phyloP scores from a whole-genome alignment of 2,329 filamentous ascomycete genomes.

The Botryotinia narcissicola region DNA sequence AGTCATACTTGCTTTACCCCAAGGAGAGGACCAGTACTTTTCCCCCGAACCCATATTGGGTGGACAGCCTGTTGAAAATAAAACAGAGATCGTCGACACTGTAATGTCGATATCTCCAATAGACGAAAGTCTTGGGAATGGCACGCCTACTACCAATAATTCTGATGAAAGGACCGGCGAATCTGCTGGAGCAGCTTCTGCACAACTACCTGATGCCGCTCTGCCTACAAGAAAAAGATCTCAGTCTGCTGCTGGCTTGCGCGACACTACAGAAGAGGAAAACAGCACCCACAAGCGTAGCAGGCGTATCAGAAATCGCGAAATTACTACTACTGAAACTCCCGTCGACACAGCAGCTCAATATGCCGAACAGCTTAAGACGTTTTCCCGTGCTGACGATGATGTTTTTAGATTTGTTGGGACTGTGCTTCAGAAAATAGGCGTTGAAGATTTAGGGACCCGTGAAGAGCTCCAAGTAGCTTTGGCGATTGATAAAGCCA shows the following conservation, averaged over 20 bases:
- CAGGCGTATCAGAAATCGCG: slow-evolving; percentile 62
- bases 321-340: slow-evolving; percentile 50
- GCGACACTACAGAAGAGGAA: slow-evolving; percentile 57
- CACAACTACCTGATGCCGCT: slow-evolving; percentile 30
- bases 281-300: slow-evolving; percentile 58
- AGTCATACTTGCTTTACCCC: slow-evolving; percentile 30
- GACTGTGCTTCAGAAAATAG: slow-evolving; percentile 33
- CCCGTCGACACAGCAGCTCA: slow-evolving; percentile 50
- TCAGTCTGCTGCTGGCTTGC: slow-evolving; percentile 59
- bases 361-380: slow-evolving; percentile 53
- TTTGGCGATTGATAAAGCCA: slow-evolving; percentile 25
- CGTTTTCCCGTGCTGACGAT: slow-evolving; percentile 34
- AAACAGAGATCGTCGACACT: slow-evolving; percentile 34
- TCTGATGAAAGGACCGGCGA: slow-evolving; percentile 27
- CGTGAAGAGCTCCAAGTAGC: slow-evolving; percentile 33
- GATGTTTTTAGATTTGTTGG: slow-evolving; percentile 36
- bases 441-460: slow-evolving; percentile 36
- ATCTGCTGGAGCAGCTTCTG: slow-evolving; percentile 29
- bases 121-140: slow-evolving; percentile 23
- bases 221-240: slow-evolving; percentile 55
- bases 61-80: slow-evolving; percentile 24
- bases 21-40: slow-evolving; percentile 21
- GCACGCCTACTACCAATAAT: slow-evolving; percentile 25
- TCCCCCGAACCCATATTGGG: background rate
- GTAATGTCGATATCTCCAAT: slow-evolving; percentile 30